Conservation (phyloP, 23 red algal genomes). For the Gracilaria gracilis region DNA sequence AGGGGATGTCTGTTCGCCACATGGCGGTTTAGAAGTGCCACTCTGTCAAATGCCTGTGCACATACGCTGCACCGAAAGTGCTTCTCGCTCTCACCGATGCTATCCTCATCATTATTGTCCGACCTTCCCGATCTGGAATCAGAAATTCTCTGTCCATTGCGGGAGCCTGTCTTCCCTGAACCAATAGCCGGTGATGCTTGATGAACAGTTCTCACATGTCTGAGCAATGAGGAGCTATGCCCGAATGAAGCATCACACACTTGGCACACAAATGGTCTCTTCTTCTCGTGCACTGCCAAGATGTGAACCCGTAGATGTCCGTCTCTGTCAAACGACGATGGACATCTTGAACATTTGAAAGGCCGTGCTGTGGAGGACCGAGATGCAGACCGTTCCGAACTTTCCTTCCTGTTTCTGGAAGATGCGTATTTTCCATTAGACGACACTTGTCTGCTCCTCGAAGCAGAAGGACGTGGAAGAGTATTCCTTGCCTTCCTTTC, state of each 20-base stretch:
- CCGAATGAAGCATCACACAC: constrained; percentile 76
- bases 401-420: constrained; percentile 43
- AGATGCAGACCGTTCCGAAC: constrained; percentile 32
- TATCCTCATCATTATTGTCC: constrained; percentile 18
- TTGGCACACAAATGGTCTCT: constrained; percentile 79
- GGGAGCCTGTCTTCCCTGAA: constrained; percentile 44
- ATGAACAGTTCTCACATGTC: constrained; percentile 79
- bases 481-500: not conserved
- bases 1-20: constrained; percentile 62
- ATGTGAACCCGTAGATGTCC: constrained; percentile 78
- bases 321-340: constrained; percentile 70
- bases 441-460: not conserved
- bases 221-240: constrained; percentile 66
- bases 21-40: constrained; percentile 63
- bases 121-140: constrained; percentile 51
- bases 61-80: constrained; percentile 68
- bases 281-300: constrained; percentile 76
- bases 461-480: not conserved
- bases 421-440: not conserved
- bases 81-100: constrained; percentile 33
- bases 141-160: constrained; percentile 26
- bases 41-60: constrained; percentile 53
- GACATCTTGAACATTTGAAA: constrained; percentile 70
- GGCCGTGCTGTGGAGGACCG: constrained; percentile 55
- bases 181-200: constrained; percentile 66